Base-by-base conservation (phyloP, 257 asterid species). In the Asclepias syriaca region DNA sequence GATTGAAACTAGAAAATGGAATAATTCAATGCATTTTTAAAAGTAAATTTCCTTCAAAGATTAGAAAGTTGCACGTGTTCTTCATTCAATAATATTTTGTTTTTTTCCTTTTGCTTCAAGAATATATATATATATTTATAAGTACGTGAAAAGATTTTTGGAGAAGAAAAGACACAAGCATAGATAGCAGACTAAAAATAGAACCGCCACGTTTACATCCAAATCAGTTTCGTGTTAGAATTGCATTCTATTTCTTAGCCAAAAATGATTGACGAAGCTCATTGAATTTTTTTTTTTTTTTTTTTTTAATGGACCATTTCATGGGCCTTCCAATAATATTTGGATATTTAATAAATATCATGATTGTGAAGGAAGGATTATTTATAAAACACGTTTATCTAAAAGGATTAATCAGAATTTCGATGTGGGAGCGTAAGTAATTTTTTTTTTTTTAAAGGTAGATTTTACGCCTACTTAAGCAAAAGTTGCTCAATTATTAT, bases 11-110 rank as follows among this genome's bases (percentile, higher is more conserved):
- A 48, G 66, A 45, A 8, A 8, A 21, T 4, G 21, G 56, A 57
- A 43, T 58, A 72, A 74, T 80, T 50, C 81, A 70, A 51, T 77
- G 69, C 46, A 69, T 43, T 18, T 34, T 37, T 24, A 24, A 24
- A 24, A 24, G 27, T 24, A 24, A 24, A 24, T 24, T 24, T 24
- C n/a, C 21, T 51, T 16, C 68, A 6, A 39, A 15, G 27, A 21
- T 54, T 39, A 2, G 68, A 18, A 37, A 43, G 19, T 24, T 71
- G 14, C 74, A 40, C 74, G 56, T 70, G 45, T 39, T 70, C 18
- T 56, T 13, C 72, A 5, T 27, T 59, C 65, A 24, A 16, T 0
- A 60, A 32, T n/a, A 29, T 1, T 29, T 27, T 3, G 29, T 61
- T 46, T 34, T 34, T 4, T 4, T 34, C 2, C 39, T 34, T 34